phyloP scores from a whole-genome alignment of 805 yeast genomes.

The Yamadazyma laniorum region DNA sequence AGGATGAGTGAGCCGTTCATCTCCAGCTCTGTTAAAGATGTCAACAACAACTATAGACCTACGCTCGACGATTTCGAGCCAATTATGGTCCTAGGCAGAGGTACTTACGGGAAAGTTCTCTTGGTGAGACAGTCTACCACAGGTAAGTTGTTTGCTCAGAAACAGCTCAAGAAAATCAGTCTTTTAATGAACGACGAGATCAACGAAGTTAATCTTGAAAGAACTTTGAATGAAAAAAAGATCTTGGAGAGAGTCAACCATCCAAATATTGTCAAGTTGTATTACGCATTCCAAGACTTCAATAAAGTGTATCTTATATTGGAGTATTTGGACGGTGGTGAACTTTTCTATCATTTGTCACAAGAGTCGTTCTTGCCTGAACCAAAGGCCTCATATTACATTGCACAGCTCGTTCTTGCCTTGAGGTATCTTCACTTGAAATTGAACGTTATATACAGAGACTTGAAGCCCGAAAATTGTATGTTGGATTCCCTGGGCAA shows the following conservation, averaged over 20 bases:
- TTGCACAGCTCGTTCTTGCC: slow-evolving; percentile 43
- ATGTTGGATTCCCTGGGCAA: slow-evolving; percentile 41
- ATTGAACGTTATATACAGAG: slow-evolving; percentile 42
- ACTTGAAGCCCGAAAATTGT: slow-evolving; percentile 46
- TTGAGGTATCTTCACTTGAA: slow-evolving; percentile 36
- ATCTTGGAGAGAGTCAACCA: slow-evolving; percentile 42
- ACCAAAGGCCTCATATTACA: slow-evolving; percentile 39
- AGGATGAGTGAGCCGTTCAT: slow-evolving; percentile 14
- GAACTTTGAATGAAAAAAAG: slow-evolving; percentile 42
- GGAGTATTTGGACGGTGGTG: slow-evolving; percentile 47
- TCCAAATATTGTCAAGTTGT: slow-evolving; percentile 44
- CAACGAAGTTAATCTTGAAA: slow-evolving; percentile 24
- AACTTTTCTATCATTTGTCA: slow-evolving; percentile 43
- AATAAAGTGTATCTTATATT: slow-evolving; percentile 43
- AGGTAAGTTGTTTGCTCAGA: slow-evolving; percentile 43
- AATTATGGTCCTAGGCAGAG: slow-evolving; percentile 42
- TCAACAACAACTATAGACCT: slow-evolving; percentile 10
- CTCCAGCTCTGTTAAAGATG: slow-evolving; percentile 12
- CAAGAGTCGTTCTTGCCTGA: slow-evolving; percentile 26
- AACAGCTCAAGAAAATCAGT: slow-evolving; percentile 40
- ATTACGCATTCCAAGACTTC: slow-evolving; percentile 45
- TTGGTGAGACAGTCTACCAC: slow-evolving; percentile 37
- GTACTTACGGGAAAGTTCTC: slow-evolving; percentile 44
- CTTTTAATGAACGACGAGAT: slow-evolving; percentile 28
- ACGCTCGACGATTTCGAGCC: slow-evolving; percentile 39